These are phyloP conservation scores for Colletotrichum kahawae DNA, from an alignment of 2,329 filamentous ascomycete species.

Conservation along the genomic window DNA sequence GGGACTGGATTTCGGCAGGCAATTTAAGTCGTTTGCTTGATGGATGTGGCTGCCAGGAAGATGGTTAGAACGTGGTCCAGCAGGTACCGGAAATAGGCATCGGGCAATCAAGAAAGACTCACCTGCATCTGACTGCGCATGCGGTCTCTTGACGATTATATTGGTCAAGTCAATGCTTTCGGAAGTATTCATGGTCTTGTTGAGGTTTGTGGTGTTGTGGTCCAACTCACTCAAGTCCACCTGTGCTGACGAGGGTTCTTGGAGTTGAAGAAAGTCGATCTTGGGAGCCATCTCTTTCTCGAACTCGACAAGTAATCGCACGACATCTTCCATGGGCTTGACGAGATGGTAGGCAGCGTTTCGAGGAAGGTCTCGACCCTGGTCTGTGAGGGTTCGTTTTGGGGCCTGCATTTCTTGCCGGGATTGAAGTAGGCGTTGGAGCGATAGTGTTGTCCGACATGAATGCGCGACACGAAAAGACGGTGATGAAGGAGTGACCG, in stretches of 20 bases:
- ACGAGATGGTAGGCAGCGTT: neutral
- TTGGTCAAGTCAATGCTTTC: neutral
- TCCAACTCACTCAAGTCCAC: neutral
- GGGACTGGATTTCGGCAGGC: neutral
- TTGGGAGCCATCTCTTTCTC: neutral
- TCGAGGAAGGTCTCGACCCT: neutral
- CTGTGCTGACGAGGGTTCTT: neutral
- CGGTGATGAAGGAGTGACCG: neutral
- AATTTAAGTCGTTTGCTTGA: neutral
- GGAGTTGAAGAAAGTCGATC: neutral
- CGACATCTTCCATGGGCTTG: neutral
- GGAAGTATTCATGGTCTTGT: neutral
- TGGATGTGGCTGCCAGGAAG: neutral
- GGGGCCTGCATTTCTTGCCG: neutral
- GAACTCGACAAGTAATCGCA: neutral
- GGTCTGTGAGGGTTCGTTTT: neutral
- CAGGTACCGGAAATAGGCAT: neutral
- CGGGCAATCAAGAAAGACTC: neutral
- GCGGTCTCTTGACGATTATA: neutral
- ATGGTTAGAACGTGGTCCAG: neutral
- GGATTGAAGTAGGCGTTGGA: neutral
- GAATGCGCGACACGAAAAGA: neutral
- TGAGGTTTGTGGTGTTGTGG: neutral
- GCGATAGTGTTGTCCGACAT: neutral
- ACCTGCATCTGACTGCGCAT: neutral